Evolutionary conservation across 805 yeast genomes (phyloP).

Genomic region (Candida taoyuanica): DNA sequence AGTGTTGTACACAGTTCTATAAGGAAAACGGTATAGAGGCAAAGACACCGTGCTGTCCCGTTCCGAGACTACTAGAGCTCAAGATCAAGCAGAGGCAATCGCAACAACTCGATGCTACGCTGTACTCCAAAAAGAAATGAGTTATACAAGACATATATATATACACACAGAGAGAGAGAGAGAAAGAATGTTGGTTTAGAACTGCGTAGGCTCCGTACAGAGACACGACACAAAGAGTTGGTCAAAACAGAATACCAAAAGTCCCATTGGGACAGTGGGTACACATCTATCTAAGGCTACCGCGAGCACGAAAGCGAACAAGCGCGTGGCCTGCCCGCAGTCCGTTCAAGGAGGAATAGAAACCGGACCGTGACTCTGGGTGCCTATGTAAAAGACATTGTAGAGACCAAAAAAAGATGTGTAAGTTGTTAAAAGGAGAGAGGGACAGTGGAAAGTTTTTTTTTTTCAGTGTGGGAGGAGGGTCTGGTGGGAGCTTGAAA

Average conservation of each 20-base stretch:
- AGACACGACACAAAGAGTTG: conserved; percentile 43
- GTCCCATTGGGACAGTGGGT: too few species aligned
- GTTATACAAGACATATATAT: not conserved
- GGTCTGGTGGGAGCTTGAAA: too few species aligned
- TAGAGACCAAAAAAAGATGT: conserved; percentile 12
- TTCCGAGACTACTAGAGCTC: conserved; percentile 52
- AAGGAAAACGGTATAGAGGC: conserved; percentile 52
- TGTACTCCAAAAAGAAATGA: conserved; percentile 19
- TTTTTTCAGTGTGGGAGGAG: too few species aligned
- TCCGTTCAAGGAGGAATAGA: conserved; percentile 29
- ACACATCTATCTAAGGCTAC: conserved; percentile 64
- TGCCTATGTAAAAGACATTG: conserved; percentile 49
- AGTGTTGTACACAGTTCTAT: conserved; percentile 70
- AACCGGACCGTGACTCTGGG: conserved; percentile 59
- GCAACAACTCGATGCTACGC: conserved; percentile 55
- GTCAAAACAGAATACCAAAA: conserved; percentile 39
- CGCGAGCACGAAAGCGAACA: conserved; percentile 79
- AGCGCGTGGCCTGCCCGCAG: conserved; percentile 17
- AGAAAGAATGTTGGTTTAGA: conserved; percentile 64
- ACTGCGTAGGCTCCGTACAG: conserved; percentile 56
- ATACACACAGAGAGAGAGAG: not conserved
- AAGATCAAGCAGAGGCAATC: conserved; percentile 61
- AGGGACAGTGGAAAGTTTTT: conserved; percentile 9
- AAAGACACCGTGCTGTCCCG: conserved; percentile 74
- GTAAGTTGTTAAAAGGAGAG: conserved; percentile 2